Base-by-base conservation (phyloP, 768 basidiomycete species). In the Trametes meyenii region DNA sequence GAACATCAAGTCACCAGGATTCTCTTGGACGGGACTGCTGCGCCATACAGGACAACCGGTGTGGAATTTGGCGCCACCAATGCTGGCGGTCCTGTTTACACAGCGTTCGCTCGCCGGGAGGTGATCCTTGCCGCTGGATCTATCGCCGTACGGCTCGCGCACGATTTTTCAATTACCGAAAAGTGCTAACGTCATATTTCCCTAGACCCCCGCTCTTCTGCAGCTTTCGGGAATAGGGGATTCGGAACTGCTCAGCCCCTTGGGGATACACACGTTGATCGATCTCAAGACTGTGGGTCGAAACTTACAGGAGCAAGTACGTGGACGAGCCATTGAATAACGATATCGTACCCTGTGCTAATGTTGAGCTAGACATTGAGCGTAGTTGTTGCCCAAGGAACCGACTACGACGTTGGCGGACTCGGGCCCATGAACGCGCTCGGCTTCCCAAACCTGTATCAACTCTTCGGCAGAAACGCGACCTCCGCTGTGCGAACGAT, bases 171-270 rank as follows among this genome's bases (percentile, higher is more conserved):
- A 12, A 12, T 13, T 3, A 26, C 3, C 17, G 8, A 48, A 12
- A 24, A 2, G 23, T 14, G 17, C 46, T 26, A 14, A 29, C 5
- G 26, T 1, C 5, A 13, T 26, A 10, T 11, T 10, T 13, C 11
- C 46, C 13, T 55, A 51, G 57, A 67, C 78, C 0, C 74, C 81
- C 8, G 76, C 79, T 50, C 63, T 81, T 10, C 73, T 83, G 14
- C 82, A 85, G 67, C 77, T 82, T 1, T 85, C 84, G 10, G 85
- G 85, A 0, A 81, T 86, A 57, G 85, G 85, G 1, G 82, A 85
- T 68, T 70, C 80, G 0, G 69, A 70, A 10, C 44, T 81, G 23
- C 79, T 86, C 0, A 66, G 64, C 0, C 72, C 78, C 1, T 73
- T 85, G 19, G 82, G 79, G 0, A 83, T 86, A 66, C 68, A 66